Percentiles rank a stretch among this genome's conserved stretches.
Evolutionary conservation across 345 rosid species (phyloP).

Genomic region (Laguncularia racemosa): DNA sequence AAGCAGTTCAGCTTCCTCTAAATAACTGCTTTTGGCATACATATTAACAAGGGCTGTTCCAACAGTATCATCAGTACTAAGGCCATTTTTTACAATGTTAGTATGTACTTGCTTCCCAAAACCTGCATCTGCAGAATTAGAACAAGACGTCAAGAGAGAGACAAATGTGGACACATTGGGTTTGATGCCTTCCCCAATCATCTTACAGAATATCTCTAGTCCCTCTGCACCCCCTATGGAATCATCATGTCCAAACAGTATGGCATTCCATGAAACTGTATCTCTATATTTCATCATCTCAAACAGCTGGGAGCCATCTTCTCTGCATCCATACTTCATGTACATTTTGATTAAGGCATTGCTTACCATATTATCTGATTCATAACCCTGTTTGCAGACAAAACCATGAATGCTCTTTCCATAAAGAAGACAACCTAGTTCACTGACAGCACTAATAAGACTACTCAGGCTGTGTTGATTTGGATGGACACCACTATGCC

Average conservation of each 20-base stretch:
- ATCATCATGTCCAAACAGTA: constrained; percentile 24
- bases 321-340: constrained; percentile 22
- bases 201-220: not conserved
- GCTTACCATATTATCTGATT: constrained; percentile 18
- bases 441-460: constrained; percentile 24
- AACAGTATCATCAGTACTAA: constrained; percentile 5
- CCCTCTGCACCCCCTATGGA: not conserved
- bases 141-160: not conserved
- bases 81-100: constrained; percentile 3
- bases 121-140: not conserved
- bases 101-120: constrained; percentile 11
- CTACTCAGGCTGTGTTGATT: constrained; percentile 28
- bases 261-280: constrained; percentile 36
- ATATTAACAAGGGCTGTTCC: constrained; percentile 13
- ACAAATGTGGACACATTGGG: not conserved
- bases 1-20: constrained; percentile 7
- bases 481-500: constrained; percentile 25
- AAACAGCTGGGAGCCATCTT: constrained; percentile 29
- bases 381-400: constrained; percentile 30
- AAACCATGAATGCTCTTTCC: constrained; percentile 36
- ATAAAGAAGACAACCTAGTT: constrained; percentile 15
- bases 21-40: constrained; percentile 7
- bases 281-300: constrained; percentile 21
- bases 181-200: not conserved
- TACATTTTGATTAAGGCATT: constrained; percentile 41